A percentile compares a stretch with the other conserved stretches of the same genome.
Evolutionary conservation across 2,329 filamentous ascomycete genomes (phyloP).

Genomic region (Huntiella bhutanensis): DNA sequence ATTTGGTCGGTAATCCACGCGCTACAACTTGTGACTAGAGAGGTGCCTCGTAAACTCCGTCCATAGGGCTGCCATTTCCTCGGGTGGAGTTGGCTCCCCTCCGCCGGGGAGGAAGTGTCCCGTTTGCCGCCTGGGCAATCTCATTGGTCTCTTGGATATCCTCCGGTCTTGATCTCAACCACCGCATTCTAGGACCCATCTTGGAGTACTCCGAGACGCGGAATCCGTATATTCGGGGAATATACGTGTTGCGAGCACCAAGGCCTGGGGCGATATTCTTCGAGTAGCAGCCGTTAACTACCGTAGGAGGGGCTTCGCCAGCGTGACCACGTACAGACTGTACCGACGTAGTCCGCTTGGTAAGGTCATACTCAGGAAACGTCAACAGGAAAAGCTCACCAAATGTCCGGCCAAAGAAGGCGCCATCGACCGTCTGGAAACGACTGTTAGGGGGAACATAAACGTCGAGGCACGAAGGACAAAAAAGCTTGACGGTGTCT

Average conservation of each 20-base stretch:
- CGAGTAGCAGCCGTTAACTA: slow-evolving; percentile 72
- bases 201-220: slow-evolving; percentile 77
- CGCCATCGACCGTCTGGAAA: slow-evolving; percentile 92
- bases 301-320: slow-evolving; percentile 23
- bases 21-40: too few relatives aligned
- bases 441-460: slow-evolving; percentile 95
- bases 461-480: slow-evolving; percentile 87
- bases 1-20: too few relatives aligned
- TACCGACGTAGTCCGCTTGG: slow-evolving; percentile 43
- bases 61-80: too few relatives aligned
- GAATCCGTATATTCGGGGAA: slow-evolving; percentile 93
- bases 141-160: slow-evolving; percentile 77
- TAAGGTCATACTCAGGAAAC: slow-evolving; percentile 86
- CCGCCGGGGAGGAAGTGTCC: neutral
- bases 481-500: slow-evolving; percentile 97
- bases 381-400: slow-evolving; percentile 95
- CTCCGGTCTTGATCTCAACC: slow-evolving; percentile 68
- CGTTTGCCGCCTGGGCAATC: slow-evolving; percentile 21
- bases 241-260: slow-evolving; percentile 68
- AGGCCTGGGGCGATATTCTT: slow-evolving; percentile 79
- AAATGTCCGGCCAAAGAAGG: slow-evolving; percentile 96
- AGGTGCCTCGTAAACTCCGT: too few relatives aligned
- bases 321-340: neutral
- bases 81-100: too few relatives aligned
- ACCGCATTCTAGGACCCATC: slow-evolving; percentile 89